Percentiles rank a stretch among this genome's conserved stretches.
These are phyloP conservation scores for Aspergillus luchuensis DNA, from an alignment of 2,329 filamentous ascomycete species.

Conservation along the genomic window DNA sequence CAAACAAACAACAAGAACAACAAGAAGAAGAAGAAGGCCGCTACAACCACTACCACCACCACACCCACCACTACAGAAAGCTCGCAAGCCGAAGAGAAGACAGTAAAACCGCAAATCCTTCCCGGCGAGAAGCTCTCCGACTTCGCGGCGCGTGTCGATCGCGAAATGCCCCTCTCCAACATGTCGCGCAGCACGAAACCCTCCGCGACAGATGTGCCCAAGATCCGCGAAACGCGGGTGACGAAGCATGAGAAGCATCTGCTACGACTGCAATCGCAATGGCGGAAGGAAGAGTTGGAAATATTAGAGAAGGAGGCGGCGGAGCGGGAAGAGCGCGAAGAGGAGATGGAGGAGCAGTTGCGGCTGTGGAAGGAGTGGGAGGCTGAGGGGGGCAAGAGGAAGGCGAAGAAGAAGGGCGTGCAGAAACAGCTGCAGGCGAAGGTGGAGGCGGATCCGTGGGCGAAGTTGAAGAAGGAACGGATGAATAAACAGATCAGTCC, in stretches of 20 bases:
- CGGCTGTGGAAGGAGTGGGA: conserved; percentile 66
- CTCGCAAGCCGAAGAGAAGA: conserved; percentile 17
- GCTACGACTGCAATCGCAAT: conserved; percentile 59
- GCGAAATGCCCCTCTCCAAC: conserved; percentile 73
- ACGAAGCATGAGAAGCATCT: conserved; percentile 86
- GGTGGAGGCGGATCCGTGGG: conserved; percentile 76
- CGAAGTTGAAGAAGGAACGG: conserved; percentile 62
- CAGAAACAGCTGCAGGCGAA: conserved; percentile 41
- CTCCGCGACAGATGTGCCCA: conserved; percentile 27
- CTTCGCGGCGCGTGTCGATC: conserved; percentile 80
- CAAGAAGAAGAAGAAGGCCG: not conserved
- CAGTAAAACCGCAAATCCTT: conserved; percentile 64
- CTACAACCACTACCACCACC: conserved; percentile 29
- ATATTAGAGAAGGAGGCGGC: conserved; percentile 49
- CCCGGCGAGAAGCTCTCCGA: conserved; percentile 82
- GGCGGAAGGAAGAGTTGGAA: conserved; percentile 54
- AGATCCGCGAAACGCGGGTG: conserved; percentile 57
- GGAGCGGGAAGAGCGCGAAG: conserved; percentile 68
- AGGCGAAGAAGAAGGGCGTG: conserved; percentile 51
- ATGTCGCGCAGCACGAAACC: conserved; percentile 60
- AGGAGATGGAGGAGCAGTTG: conserved; percentile 63
- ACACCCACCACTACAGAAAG: conserved; percentile 1
- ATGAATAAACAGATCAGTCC: conserved; percentile 39
- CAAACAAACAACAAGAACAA: conserved; percentile 27
- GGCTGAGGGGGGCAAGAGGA: conserved; percentile 55